Percentiles rank a stretch among this genome's conserved stretches.
These are phyloP conservation scores for Russula olivacea DNA, from an alignment of 768 basidiomycete species.

Conservation along the genomic window DNA sequence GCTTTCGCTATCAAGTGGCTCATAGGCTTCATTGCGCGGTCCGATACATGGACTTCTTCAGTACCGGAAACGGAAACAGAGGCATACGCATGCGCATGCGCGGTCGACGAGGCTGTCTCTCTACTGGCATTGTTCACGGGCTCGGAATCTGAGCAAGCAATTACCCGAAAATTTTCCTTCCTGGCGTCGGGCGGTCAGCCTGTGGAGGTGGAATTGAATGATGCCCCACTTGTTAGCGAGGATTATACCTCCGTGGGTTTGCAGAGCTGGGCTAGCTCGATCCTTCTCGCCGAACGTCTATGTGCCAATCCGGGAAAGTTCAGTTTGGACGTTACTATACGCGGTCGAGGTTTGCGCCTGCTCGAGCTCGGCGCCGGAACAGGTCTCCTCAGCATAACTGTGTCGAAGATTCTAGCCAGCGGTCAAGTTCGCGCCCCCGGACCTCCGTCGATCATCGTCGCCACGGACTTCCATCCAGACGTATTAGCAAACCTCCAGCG, in stretches of 20 bases:
- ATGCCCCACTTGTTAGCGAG: constrained; percentile 53
- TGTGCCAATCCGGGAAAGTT: constrained; percentile 44
- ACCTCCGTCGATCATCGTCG: constrained; percentile 40
- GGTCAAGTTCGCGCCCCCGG: constrained; percentile 2
- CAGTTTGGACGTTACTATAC: constrained; percentile 28
- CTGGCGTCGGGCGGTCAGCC: constrained; percentile 16
- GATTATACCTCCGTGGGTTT: constrained; percentile 79
- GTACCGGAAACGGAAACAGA: constrained; percentile 34
- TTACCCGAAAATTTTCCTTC: constrained; percentile 54
- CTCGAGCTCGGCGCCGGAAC: constrained; percentile 87
- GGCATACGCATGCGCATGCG: constrained; percentile 33
- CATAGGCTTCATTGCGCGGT: constrained; percentile 59
- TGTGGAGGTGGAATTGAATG: constrained; percentile 56
- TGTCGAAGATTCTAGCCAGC: constrained; percentile 42
- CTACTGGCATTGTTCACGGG: constrained; percentile 50
- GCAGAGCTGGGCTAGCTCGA: constrained; percentile 80
- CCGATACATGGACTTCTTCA: constrained; percentile 44
- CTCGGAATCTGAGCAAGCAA: constrained; percentile 36
- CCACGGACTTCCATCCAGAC: constrained; percentile 75
- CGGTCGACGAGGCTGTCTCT: constrained; percentile 53
- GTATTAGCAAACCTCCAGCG: constrained; percentile 60
- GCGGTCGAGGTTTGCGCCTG: constrained; percentile 30
- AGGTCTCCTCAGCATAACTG: constrained; percentile 70
- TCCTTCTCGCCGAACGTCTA: constrained; percentile 61
- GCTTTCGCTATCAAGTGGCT: constrained; percentile 68